Evolutionary conservation across 768 basidiomycete species (phyloP), one percentile per base, ranked within the genome.

Genomic region (Collybia sordida): DNA sequence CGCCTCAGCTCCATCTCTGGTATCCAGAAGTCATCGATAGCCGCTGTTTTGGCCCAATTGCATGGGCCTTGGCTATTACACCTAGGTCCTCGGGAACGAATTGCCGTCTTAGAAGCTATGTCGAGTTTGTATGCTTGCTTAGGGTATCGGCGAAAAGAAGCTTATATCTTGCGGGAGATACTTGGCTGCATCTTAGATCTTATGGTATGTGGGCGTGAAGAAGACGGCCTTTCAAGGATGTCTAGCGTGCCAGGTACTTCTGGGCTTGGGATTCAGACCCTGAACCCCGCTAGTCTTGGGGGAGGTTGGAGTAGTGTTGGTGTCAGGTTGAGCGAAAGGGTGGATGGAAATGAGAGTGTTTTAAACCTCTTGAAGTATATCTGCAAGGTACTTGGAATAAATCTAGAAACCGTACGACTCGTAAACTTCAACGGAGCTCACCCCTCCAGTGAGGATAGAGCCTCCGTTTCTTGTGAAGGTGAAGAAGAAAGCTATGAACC

Each of bases 51-150:
- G n/a, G 74, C 85, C 2, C 83, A 86, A 59, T 78, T 86, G 0
- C 90, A 96, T 52, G 93, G 92, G 0, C 92, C 95, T 2, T 94
- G 91, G 86, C 70, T 97, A 19, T 65, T 92, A 15, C 87, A 90
- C 59, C 78, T 98, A 23, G 86, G 86, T 15, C 75, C 84, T 31
- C 76, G 83, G 44, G 90, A 93, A 57, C 82, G 91, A 36, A 78
- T 97, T 25, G 71, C 77, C 19, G 70, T 89, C 18, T 73, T 92
- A 49, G 84, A 89, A 57, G 75, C 78, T 28, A 79, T 86, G 41
- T 88, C 90, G 0, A 83, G 83, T 54, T 70, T 92, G 40, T 95
- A 88, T 65, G 78, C 86, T 9, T 87, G 83, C 55, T 65, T 99
- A 4, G 93, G 92, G 7, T 91, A 93, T 64, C 79, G 74, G 46